Base-by-base conservation (phyloP, 768 basidiomycete species). In the Mycena olivaceomarginata region DNA sequence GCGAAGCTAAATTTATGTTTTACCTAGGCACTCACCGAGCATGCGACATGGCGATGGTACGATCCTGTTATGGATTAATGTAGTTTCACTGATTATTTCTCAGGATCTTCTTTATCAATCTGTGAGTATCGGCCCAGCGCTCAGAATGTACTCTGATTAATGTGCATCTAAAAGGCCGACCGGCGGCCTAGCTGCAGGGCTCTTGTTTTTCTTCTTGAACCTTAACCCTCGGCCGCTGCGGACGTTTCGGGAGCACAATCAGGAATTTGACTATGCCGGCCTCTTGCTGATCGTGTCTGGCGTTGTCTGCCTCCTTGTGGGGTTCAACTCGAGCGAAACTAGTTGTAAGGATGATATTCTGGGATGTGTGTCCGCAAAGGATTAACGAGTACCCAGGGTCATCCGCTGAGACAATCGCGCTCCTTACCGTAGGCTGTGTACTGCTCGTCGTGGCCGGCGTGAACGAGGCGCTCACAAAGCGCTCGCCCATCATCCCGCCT, bases 41-140 rank as follows among this genome's bases (percentile, higher is more conserved):
- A 94, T 81, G 92, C 93, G 20, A 88, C 92, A 1, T 97, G 96
- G 96, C 85, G 96, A 86, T 96, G 96, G 96, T 92, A 77, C 56
- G 87, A 72, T 53, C 53, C 71, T 75, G 56, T 66, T 37, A 31
- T 53, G 13, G 31, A 4, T 67, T 25, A 46, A 15, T 74, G 77
- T 22, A 46, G 65, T 45, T 16, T 53, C 45, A n/a, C n/a, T 15
- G 12, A 45, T 51, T 31, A 43, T 74, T 31, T 15, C 53, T 62
- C 31, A 92, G 92, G 92, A 94, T 94, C 82, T 95, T 95, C 84
- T 94, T 92, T 82, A 93, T 95, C 79, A 95, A 95, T 79, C 80
- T 95, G 94, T 93, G 82, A 72, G 91, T 77, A n/a, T 39, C 48
- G 13, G 0, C 48, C 5, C 2, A 43, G 45, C 2, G 9, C 37